Percentiles rank a stretch among this genome's conserved stretches.
These are phyloP conservation scores for Penicillium palitans DNA, from an alignment of 2,329 filamentous ascomycete genomes.

Conservation along the genomic window DNA sequence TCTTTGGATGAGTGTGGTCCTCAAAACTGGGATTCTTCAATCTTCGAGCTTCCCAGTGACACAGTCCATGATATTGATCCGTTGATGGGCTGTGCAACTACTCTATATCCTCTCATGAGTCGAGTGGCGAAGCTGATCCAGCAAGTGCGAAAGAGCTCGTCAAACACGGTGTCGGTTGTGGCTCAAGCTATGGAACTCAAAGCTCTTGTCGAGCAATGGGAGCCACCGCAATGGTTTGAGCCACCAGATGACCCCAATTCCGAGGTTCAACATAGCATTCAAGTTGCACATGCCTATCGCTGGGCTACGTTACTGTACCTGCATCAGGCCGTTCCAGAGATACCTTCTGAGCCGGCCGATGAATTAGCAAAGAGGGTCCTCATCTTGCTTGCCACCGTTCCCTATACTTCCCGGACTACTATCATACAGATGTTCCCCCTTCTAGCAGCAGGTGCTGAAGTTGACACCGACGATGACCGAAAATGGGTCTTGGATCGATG, in stretches of 20 bases:
- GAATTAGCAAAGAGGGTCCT: conserved; percentile 64
- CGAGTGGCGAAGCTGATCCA: conserved; percentile 66
- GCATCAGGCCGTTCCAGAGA: conserved; percentile 67
- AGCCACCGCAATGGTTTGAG: conserved; percentile 59
- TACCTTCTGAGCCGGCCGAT: conserved; percentile 59
- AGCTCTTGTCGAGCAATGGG: conserved; percentile 61
- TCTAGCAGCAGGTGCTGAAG: conserved; percentile 66
- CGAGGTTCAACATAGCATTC: conserved; percentile 63
- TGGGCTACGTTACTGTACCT: conserved; percentile 67
- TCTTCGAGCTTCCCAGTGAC: conserved; percentile 45
- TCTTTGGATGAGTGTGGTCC: conserved; percentile 61
- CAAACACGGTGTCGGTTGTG: conserved; percentile 62
- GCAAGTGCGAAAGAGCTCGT: conserved; percentile 55
- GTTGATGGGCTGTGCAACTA: conserved; percentile 67
- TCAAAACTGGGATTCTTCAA: conserved; percentile 43
- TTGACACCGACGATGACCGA: conserved; percentile 58
- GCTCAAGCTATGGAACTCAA: conserved; percentile 64
- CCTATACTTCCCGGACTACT: conserved; percentile 60
- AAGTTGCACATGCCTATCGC: conserved; percentile 67
- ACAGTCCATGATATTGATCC: conserved; percentile 64
- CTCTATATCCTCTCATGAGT: conserved; percentile 68
- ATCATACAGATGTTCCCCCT: conserved; percentile 72
- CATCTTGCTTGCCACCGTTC: conserved; percentile 63
- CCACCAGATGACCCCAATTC: conserved; percentile 64
- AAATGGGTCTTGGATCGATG: conserved; percentile 65